Evolutionary conservation across 2,329 filamentous ascomycete species (phyloP).

Genomic region (Mollisiaceae sp.): DNA sequence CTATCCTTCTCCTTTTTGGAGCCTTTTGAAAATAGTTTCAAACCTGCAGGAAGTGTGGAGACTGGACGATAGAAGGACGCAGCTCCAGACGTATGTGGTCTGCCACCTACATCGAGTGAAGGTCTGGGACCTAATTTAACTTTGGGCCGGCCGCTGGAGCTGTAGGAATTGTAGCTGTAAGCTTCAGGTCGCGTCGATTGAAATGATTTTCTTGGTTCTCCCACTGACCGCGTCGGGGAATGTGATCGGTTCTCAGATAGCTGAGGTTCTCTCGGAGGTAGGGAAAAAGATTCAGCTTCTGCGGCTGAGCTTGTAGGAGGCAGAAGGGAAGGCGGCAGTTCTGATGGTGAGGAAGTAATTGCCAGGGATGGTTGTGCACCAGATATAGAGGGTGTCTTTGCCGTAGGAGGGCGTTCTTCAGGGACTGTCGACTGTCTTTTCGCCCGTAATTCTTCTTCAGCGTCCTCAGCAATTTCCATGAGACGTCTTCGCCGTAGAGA

Average conservation of each 20-base stretch:
- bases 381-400: constrained; percentile 34
- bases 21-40: constrained; percentile 70
- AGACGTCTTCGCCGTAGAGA: constrained; percentile 78
- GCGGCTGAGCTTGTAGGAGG: constrained; percentile 24
- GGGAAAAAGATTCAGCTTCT: constrained; percentile 22
- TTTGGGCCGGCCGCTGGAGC: constrained; percentile 69
- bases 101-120: constrained; percentile 70
- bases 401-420: constrained; percentile 47
- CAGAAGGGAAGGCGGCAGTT: constrained; percentile 25
- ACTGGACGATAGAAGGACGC: constrained; percentile 70
- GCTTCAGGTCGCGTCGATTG: constrained; percentile 59
- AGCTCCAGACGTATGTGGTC: constrained; percentile 61
- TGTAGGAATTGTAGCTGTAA: constrained; percentile 55
- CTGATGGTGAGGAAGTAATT: constrained; percentile 18
- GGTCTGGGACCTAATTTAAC: constrained; percentile 89
- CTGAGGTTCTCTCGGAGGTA: constrained; percentile 28
- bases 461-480: constrained; percentile 93
- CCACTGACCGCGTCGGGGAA: constrained; percentile 32
- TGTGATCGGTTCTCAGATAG: constrained; percentile 24
- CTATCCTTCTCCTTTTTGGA: constrained; percentile 55
- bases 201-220: constrained; percentile 46
- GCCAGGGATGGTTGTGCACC: constrained; percentile 23
- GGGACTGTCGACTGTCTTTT: constrained; percentile 63
- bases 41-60: constrained; percentile 79
- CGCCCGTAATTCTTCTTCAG: constrained; percentile 64